phyloP scores from a whole-genome alignment of 805 yeast species.

The Candida glaebosa region DNA sequence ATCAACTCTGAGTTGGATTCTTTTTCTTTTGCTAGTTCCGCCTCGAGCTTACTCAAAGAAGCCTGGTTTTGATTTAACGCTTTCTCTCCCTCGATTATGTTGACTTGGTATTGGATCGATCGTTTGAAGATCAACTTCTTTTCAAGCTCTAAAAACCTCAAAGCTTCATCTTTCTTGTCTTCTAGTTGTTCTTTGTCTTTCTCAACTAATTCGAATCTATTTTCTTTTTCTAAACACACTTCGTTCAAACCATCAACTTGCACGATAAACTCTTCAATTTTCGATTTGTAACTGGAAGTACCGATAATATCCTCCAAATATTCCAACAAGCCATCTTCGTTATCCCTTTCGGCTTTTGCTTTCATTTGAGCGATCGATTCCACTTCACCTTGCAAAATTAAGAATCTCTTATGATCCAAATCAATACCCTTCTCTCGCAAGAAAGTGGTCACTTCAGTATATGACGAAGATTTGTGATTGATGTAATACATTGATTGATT shows the following conservation, averaged over 20 bases:
- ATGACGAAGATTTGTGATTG: slow-evolving; percentile 65
- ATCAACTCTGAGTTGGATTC: slow-evolving; percentile 22
- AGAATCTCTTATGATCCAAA: slow-evolving; percentile 88
- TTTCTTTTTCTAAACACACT: slow-evolving; percentile 74
- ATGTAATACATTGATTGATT: slow-evolving; percentile 78
- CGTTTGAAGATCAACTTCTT: slow-evolving; percentile 52
- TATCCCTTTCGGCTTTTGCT: slow-evolving; percentile 88
- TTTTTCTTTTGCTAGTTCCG: slow-evolving; percentile 30
- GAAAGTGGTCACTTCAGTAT: slow-evolving; percentile 72
- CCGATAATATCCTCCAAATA: slow-evolving; percentile 97
- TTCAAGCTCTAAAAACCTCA: slow-evolving; percentile 62
- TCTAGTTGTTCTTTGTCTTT: slow-evolving; percentile 62
- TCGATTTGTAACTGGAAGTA: slow-evolving; percentile 75
- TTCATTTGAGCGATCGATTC: slow-evolving; percentile 99
- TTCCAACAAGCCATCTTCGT: slow-evolving; percentile 91
- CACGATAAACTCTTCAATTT: slow-evolving; percentile 61
- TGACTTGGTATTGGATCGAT: slow-evolving; percentile 55
- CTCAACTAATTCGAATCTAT: slow-evolving; percentile 74
- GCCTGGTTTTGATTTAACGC: slow-evolving; percentile 37
- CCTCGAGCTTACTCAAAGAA: slow-evolving; percentile 37
- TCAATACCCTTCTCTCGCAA: slow-evolving; percentile 85
- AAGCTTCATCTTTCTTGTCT: slow-evolving; percentile 69
- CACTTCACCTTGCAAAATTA: slow-evolving; percentile 96
- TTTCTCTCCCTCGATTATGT: slow-evolving; percentile 37
- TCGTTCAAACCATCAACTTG: slow-evolving; percentile 76